Evolutionary conservation across 768 basidiomycete genomes (phyloP), one percentile per base, ranked within the genome.

Genomic region (Podaxis sp.): DNA sequence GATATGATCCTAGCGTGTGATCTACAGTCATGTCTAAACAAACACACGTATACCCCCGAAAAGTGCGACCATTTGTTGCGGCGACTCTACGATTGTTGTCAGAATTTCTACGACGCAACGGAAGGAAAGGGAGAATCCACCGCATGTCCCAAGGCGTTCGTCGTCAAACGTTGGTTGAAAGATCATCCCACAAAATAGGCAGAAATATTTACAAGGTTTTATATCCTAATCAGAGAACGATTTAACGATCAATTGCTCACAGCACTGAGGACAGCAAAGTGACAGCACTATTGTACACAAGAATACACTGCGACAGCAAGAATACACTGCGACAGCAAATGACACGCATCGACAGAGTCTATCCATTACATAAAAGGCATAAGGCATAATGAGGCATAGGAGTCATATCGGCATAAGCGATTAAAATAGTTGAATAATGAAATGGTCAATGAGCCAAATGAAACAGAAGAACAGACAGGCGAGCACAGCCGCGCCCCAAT

Each of bases 11-110:
- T 67, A 91, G 89, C 89, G 0, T 91, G 89, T 68, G 71, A 77
- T 22, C 75, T 91, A 2, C 89, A 90, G 49, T 61, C 75, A 1
- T 92, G 90, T 69, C 76, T 91, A 33, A 80, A 79, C 57, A 85
- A 81, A 64, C 82, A 90, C 70, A 88, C 85, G 0, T 90, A 89
- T 68, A 67, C 66, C 2, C 89, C 87, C 0, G 87, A 89, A 19
- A 85, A 80, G 64, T 92, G 90, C 68, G 76, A 86, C 48, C 68
- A 73, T 8, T 70, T 79, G 11, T 68, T 90, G 22, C 75, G 81
- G 56, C 76, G 73, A 24, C 77, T 92, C 17, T 91, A 91, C 68
- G 61, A 68, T 61, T 91, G 90, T 65, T 92, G 90, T 68, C 75
- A 81, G 49, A 60, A 69, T 28, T 82, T 90, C 79, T 87, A 90